Evolutionary conservation across 768 basidiomycete species (phyloP).

Genomic region (Scleroderma citrinum): DNA sequence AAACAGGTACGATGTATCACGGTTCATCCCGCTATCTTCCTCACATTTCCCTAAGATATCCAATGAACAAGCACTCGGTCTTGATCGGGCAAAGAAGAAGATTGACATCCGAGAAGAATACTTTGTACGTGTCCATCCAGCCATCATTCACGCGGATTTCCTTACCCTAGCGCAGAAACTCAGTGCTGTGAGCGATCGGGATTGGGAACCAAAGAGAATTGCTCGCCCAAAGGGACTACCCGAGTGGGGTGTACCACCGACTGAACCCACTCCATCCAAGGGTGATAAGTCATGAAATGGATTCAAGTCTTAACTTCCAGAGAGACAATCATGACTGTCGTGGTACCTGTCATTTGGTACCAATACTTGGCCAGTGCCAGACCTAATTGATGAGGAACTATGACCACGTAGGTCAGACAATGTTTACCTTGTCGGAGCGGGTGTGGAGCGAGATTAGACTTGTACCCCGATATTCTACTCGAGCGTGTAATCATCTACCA

Average conservation of each 20-base stretch:
- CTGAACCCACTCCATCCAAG: conserved; percentile 38
- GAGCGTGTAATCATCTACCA: too few relatives aligned
- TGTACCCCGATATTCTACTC: too few relatives aligned
- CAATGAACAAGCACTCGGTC: conserved; percentile 71
- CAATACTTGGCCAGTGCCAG: too few relatives aligned
- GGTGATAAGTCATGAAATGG: conserved; percentile 1
- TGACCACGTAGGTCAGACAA: too few relatives aligned
- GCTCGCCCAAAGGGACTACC: conserved; percentile 80
- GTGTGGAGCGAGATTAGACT: too few relatives aligned
- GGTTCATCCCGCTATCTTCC: not conserved
- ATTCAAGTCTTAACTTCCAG: too few relatives aligned
- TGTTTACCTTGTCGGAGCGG: too few relatives aligned
- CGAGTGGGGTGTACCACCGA: conserved; percentile 87
- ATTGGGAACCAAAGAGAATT: conserved; percentile 88
- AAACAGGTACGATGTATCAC: conserved; percentile 46
- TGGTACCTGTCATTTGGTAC: too few relatives aligned
- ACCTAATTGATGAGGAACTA: too few relatives aligned
- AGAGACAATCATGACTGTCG: too few relatives aligned
- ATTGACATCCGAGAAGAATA: conserved; percentile 96
- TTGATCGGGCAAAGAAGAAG: conserved; percentile 66
- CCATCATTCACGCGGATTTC: not conserved
- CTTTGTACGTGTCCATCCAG: conserved; percentile 59
- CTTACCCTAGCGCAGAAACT: conserved; percentile 40
- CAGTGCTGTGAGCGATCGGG: conserved; percentile 53
- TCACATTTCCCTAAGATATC: conserved; percentile 42